Evolutionary conservation across 768 basidiomycete genomes (phyloP), one percentile per base, ranked within the genome.

Genomic region (Cystobasidium ongulense): DNA sequence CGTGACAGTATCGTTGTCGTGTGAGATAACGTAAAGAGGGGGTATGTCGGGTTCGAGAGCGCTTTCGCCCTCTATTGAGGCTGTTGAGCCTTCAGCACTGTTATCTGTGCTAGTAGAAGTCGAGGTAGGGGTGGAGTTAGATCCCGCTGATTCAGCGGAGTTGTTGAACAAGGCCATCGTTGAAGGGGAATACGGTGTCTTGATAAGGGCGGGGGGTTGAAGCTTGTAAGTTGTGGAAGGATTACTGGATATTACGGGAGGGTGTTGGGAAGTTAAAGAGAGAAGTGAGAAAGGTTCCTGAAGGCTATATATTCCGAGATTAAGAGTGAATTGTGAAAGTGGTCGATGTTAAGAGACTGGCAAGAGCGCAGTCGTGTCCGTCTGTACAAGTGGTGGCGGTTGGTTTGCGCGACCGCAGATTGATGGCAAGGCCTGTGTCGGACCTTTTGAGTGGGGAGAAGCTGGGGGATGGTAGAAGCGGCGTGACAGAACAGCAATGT

Each of bases 21-120:
- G 25, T 59, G 57, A 59, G 15, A 59, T 13, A 27, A 59, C 36
- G 38, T 46, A 25, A 8, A 50, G 18, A 23, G 27, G 43, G 13
- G 43, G 23, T 67, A 67, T 67, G 53, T 67, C 65, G 41, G 65
- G 65, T 41, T 67, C 65, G n/a, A 52, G 25, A 4, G 65, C 50
- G 50, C 27, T 53, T 52, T 39, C 38, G 50, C 65, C 65, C 43
- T 41, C 65, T 67, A 46, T 50, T 27, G 63, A 64, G 2, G 63
- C 38, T 27, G 43, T 39, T 39, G 63, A 36, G 5, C 15, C 31
- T 39, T 27, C 36, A 39, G 63, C 33, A 27, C 57, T 59, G 57
- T 29, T 59, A 4, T 2, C 29, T 4, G 33, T 59, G 57, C 33
- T 35, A 15, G 33, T 27, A 59, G 57, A 59, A 15, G 25, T 27